Percentiles rank a stretch among this genome's conserved stretches.
Evolutionary conservation across 148 eudicot genomes (phyloP).

Genomic region (Cornus suecica): DNA sequence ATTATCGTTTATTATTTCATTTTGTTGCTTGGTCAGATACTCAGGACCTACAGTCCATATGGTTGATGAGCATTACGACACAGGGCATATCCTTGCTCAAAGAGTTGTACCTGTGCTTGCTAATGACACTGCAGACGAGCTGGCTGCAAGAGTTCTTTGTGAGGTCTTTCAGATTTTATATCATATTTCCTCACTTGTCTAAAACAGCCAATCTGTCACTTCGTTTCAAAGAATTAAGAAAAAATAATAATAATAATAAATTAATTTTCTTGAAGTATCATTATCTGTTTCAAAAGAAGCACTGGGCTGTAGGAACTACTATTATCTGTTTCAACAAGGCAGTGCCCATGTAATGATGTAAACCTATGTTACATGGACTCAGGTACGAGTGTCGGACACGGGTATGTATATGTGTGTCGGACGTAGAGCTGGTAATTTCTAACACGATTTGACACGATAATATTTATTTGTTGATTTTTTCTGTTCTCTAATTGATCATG

Average conservation of each 20-base stretch:
- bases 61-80: slow-evolving; percentile 87
- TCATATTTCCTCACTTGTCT: neutral
- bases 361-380: no score
- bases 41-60: slow-evolving; percentile 85
- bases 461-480: no score
- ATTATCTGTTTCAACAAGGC: no score
- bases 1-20: neutral
- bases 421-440: no score
- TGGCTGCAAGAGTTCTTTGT: slow-evolving; percentile 77
- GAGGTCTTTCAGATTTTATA: slow-evolving; percentile 41
- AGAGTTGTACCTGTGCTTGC: slow-evolving; percentile 66
- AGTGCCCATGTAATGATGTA: no score
- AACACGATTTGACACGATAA: no score
- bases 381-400: no score
- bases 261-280: neutral
- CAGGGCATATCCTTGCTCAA: slow-evolving; percentile 87
- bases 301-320: neutral
- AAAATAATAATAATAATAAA: no score
- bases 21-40: slow-evolving; percentile 31
- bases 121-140: slow-evolving; percentile 62
- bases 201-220: neutral
- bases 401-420: no score
- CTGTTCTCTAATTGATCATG: no score
- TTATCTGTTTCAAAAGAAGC: neutral
- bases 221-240: neutral